These are phyloP conservation scores for Thelonectria discophora DNA, from an alignment of 2,329 filamentous ascomycete genomes.

Conservation along the genomic window DNA sequence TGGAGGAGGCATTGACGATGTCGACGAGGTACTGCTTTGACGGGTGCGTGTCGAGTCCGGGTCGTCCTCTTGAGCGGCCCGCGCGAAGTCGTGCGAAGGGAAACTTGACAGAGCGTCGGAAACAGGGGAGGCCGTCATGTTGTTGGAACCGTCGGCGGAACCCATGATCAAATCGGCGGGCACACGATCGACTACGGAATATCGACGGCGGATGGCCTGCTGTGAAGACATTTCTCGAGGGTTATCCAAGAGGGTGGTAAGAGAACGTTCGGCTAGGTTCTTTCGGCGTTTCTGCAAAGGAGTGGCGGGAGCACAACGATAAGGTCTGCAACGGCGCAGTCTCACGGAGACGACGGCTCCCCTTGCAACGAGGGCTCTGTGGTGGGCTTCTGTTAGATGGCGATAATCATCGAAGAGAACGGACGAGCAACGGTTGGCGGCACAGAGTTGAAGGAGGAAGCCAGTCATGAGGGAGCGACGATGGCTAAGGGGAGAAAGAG, in stretches of 20 bases:
- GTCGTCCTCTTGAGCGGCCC: conserved; percentile 25
- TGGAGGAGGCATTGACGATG: conserved; percentile 47
- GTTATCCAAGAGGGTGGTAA: conserved; percentile 40
- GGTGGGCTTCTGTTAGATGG: conserved; percentile 50
- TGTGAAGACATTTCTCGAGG: conserved; percentile 47
- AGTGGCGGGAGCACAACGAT: conserved; percentile 47
- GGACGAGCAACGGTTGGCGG: conserved; percentile 56
- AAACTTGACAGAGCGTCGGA: conserved; percentile 24
- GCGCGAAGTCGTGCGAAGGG: conserved; percentile 28
- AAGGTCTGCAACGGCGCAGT: conserved; percentile 50
- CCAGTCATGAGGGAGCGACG: conserved; percentile 55
- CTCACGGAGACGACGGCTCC: conserved; percentile 53
- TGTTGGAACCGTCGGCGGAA: conserved; percentile 32
- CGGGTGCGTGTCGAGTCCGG: conserved; percentile 27
- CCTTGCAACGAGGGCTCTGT: conserved; percentile 55
- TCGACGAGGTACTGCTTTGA: conserved; percentile 32
- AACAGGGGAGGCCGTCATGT: conserved; percentile 21
- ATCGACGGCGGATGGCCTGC: conserved; percentile 52
- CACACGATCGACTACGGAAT: conserved; percentile 50
- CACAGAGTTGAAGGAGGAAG: conserved; percentile 58
- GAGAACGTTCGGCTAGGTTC: conserved; percentile 45
- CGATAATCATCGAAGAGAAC: conserved; percentile 56
- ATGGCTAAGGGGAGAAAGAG: conserved; percentile 39
- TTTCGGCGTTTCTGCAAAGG: conserved; percentile 49
- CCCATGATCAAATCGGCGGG: conserved; percentile 41